These are phyloP conservation scores for Acarospora socialis DNA, from an alignment of 2,329 filamentous ascomycete genomes.

Conservation along the genomic window DNA sequence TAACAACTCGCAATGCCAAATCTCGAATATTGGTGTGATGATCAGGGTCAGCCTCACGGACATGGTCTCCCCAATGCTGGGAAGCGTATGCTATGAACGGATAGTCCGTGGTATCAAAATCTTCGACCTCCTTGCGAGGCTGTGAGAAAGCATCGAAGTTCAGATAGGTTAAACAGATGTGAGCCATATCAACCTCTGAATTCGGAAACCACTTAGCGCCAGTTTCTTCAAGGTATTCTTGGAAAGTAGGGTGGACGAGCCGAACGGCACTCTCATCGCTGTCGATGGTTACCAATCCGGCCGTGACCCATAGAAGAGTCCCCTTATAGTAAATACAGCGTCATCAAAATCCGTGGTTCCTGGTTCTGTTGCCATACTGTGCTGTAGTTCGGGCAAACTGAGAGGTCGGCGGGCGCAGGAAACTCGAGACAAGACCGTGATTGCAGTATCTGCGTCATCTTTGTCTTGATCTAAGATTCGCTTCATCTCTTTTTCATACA, in stretches of 20 bases:
- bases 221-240: conserved; percentile 11
- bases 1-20: too few species aligned
- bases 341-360: conserved; percentile 3
- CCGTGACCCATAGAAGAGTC: conserved; percentile 8
- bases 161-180: conserved; percentile 6
- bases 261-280: conserved; percentile 5
- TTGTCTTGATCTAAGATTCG: conserved; percentile 3
- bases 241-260: conserved; percentile 9
- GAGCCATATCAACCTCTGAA: conserved; percentile 5
- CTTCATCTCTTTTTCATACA: conserved; percentile 9
- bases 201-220: conserved; percentile 6
- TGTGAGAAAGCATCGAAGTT: conserved; percentile 1
- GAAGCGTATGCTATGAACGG: conserved; percentile 11
- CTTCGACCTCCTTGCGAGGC: conserved; percentile 6
- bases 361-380: conserved; percentile 10
- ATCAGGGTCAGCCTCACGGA: conserved; percentile 4
- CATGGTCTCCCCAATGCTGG: conserved; percentile 12
- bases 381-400: conserved; percentile 10
- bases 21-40: background rate
- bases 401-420: conserved; percentile 8
- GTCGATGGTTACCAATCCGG: conserved; percentile 9
- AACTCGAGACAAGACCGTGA: conserved; percentile 7
- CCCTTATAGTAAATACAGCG: conserved; percentile 6
- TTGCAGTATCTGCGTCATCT: background rate
- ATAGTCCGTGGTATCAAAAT: conserved; percentile 7